Conservation (phyloP, 306 rosid genomes). For the Vigna hirtella region DNA sequence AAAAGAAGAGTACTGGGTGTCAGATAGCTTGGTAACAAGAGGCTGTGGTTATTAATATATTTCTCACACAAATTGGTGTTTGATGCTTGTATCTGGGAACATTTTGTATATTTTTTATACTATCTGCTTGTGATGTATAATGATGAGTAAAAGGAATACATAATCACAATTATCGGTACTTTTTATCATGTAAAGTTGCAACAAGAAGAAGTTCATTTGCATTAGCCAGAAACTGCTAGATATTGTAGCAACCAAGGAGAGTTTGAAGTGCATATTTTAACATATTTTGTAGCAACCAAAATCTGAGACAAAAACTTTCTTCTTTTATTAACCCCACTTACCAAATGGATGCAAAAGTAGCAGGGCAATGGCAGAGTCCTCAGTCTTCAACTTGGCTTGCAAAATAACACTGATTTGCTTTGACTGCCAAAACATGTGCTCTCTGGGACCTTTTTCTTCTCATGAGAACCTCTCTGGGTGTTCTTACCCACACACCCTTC, state of each 20-base stretch:
- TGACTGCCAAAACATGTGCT: conserved; percentile 47
- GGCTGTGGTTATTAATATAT: not conserved
- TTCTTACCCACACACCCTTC: not conserved
- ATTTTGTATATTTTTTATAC: not conserved
- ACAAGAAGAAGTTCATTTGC: not conserved
- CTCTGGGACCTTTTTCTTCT: conserved; percentile 29
- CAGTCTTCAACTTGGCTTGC: conserved; percentile 32
- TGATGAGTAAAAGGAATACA: too few species aligned
- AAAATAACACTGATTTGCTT: conserved; percentile 35
- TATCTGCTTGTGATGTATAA: not conserved
- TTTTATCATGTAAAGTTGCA: not conserved
- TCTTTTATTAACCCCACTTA: conserved; percentile 16
- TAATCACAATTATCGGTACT: not conserved
- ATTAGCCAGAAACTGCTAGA: conserved; percentile 22
- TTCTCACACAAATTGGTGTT: not conserved
- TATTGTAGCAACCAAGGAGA: not conserved
- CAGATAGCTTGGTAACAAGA: not conserved
- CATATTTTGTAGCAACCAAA: conserved; percentile 12
- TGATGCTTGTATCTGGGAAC: not conserved
- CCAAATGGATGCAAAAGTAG: conserved; percentile 38
- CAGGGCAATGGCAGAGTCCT: conserved; percentile 41
- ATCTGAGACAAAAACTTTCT: conserved; percentile 1
- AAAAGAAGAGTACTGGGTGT: not conserved
- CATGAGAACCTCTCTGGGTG: not conserved
- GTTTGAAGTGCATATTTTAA: conserved; percentile 28